A percentile compares a stretch with the other conserved stretches of the same genome.
Conservation (phyloP, 2,329 filamentous ascomycete species). For the Cladophialophora carrionii region DNA sequence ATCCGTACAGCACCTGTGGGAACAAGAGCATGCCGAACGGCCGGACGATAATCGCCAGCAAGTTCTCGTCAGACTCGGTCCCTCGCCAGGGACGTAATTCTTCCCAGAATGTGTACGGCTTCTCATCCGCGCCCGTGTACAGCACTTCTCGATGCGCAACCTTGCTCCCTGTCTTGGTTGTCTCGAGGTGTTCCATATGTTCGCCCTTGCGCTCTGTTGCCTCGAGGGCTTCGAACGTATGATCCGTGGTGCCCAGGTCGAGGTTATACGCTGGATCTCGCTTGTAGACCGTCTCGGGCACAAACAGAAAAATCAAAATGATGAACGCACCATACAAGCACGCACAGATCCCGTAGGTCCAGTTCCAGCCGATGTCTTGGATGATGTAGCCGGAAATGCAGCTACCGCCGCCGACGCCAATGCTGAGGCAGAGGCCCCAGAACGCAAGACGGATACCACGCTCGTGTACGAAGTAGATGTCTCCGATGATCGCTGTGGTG, state of each 20-base stretch:
- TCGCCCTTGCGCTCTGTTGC: conserved; percentile 22
- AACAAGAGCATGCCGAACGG: conserved; percentile 43
- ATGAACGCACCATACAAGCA: conserved; percentile 24
- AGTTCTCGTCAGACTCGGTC: conserved; percentile 27
- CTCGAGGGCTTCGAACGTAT: conserved; percentile 27
- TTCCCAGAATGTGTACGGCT: conserved; percentile 29
- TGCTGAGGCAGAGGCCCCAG: conserved; percentile 48
- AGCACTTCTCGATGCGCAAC: conserved; percentile 21
- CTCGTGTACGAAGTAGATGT: conserved; percentile 53
- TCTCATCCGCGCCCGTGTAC: conserved; percentile 31
- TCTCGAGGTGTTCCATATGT: conserved; percentile 27
- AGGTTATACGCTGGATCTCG: conserved; percentile 36
- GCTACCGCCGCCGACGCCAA: conserved; percentile 46
- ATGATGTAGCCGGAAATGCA: conserved; percentile 45
- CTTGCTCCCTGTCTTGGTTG: conserved; percentile 18
- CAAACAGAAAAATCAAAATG: conserved; percentile 29
- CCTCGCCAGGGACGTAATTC: conserved; percentile 30
- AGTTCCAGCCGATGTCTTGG: conserved; percentile 40
- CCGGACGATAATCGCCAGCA: conserved; percentile 39
- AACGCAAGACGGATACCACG: conserved; percentile 47
- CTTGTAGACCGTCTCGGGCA: conserved; percentile 33
- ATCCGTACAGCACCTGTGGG: conserved; percentile 41
- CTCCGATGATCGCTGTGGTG: conserved; percentile 46
- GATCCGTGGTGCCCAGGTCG: conserved; percentile 33
- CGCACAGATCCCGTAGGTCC: conserved; percentile 30